Evolutionary conservation across 2,329 filamentous ascomycete genomes (phyloP).

Genomic region (Metarhizium guizhouense): DNA sequence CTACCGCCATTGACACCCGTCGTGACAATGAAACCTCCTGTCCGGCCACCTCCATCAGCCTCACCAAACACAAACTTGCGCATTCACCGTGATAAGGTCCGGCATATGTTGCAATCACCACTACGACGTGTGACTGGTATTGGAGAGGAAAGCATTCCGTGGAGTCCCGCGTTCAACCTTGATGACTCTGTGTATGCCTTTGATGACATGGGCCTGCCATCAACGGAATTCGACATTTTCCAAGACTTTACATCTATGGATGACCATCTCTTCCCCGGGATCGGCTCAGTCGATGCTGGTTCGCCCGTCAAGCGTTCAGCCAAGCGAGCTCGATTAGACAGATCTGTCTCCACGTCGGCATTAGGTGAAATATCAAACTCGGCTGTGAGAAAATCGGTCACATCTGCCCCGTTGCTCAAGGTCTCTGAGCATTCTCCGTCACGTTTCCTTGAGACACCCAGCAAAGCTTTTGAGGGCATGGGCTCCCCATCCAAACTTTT

Average conservation of each 20-base stretch:
- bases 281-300: conserved; percentile 42
- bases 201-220: conserved; percentile 39
- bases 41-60: conserved; percentile 56
- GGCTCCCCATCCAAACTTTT: conserved; percentile 47
- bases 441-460: conserved; percentile 43
- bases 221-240: conserved; percentile 56
- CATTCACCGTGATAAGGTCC: conserved; percentile 77
- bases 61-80: conserved; percentile 90
- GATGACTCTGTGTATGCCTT: conserved; percentile 46
- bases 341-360: conserved; percentile 53
- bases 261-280: conserved; percentile 23
- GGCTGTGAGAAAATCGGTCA: conserved; percentile 39
- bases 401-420: conserved; percentile 42
- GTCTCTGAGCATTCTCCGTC: conserved; percentile 30
- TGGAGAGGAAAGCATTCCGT: conserved; percentile 42
- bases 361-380: conserved; percentile 52
- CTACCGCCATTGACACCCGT: conserved; percentile 74
- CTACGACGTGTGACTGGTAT: conserved; percentile 36
- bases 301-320: conserved; percentile 59
- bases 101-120: conserved; percentile 73
- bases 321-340: conserved; percentile 52
- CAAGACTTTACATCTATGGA: conserved; percentile 23
- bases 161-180: conserved; percentile 59
- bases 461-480: conserved; percentile 46
- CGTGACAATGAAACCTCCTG: conserved; percentile 64